These are phyloP conservation scores for Diplodia corticola DNA, from an alignment of 2,329 filamentous ascomycete species.

Conservation along the genomic window DNA sequence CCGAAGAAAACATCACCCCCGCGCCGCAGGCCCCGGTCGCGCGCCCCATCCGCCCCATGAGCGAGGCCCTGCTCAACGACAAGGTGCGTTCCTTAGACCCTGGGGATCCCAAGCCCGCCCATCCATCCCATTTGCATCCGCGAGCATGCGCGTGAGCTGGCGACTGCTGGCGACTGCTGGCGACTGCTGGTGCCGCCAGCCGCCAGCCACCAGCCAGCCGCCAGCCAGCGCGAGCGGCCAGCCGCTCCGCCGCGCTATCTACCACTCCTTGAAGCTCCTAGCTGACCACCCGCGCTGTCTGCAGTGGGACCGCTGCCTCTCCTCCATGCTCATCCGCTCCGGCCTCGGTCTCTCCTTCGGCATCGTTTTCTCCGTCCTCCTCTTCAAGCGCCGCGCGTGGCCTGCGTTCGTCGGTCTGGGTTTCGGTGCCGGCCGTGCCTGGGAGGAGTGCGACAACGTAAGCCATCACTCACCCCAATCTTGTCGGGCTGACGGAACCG, in stretches of 20 bases:
- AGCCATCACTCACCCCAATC: conserved; percentile 2
- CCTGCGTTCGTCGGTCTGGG: conserved; percentile 92
- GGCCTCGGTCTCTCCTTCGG: conserved; percentile 94
- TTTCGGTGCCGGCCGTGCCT: conserved; percentile 93
- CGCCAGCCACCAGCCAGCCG: no score
- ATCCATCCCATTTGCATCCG: neutral
- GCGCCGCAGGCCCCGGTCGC: conserved; percentile 65
- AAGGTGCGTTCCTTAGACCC: conserved; percentile 68
- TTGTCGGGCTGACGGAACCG: neutral
- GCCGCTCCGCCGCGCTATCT: neutral
- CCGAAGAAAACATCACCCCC: conserved; percentile 54
- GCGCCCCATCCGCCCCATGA: conserved; percentile 76
- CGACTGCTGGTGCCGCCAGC: neutral
- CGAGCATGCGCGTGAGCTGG: neutral
- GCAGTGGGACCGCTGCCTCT: conserved; percentile 98
- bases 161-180: neutral
- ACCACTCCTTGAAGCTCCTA: neutral
- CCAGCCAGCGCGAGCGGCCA: neutral
- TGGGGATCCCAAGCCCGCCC: neutral
- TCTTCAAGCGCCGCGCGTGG: conserved; percentile 98
- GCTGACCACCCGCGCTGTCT: conserved; percentile 14
- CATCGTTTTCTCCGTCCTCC: conserved; percentile 95
- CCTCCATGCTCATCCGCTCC: conserved; percentile 95
- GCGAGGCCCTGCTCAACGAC: conserved; percentile 97
- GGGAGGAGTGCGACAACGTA: conserved; percentile 92